Evolutionary conservation across 495 filamentous ascomycete species (phyloP), one percentile per base, ranked within the genome.

Genomic region (Extremus antarcticus): DNA sequence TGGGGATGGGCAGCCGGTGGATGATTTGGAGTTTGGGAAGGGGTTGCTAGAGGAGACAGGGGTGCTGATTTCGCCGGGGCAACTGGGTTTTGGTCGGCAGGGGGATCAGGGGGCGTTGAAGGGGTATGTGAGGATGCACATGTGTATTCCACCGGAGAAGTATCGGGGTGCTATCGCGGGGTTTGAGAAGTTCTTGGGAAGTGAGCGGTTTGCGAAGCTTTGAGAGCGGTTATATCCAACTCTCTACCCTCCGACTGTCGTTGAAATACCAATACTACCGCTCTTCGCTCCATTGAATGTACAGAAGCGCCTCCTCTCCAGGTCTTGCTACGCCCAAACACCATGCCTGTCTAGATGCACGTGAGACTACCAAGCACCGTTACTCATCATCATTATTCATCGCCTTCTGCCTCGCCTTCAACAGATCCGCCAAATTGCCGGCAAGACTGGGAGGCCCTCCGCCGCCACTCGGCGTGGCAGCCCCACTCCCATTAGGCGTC

Each of bases 361-460:
- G n/a, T n/a, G n/a, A 45, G 17, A 24, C 24, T 25, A 48, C 46
- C 46, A 48, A 48, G 23, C 92, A 78, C 49, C 82, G 89, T 51
- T 92, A 87, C 55, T 87, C 81, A 54, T 78, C 79, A 51, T 75
- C 74, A 39, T 74, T 74, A 52, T 78, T 78, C 81, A 86, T 85
- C 10, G 79, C 80, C 57, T 74, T 80, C 66, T 92, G 85, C 70
- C 87, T 74, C 58, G 81, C 80, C 65, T 83, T 70, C 68, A 92
- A 65, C 29, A 88, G 88, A 66, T 94, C 87, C 3, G 91, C 91
- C 57, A 97, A 71, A 0, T 87, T 87, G 20, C 86, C 88, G 0
- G 88, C 88, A 62, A 95, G 66, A 66, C 87, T 90, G 25, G 65
- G 65, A 35, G 67, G 59, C 3, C 73, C 74, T 51, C 69, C 64